A percentile compares a stretch with the other conserved stretches of the same genome.
phyloP scores from a whole-genome alignment of 768 basidiomycete species.

The Auricularia heimuer region DNA sequence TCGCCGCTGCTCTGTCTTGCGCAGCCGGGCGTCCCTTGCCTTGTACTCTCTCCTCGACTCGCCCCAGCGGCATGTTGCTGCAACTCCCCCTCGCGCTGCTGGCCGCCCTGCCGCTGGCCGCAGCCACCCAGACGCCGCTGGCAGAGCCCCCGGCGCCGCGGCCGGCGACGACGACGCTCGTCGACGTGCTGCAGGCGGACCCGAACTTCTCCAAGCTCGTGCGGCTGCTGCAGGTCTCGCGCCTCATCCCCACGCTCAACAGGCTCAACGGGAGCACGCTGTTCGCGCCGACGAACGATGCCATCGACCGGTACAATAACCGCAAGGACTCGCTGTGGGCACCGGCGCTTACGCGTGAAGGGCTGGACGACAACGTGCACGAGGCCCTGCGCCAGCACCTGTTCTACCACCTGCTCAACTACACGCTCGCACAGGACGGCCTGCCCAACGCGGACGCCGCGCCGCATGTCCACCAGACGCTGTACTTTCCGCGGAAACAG shows the following conservation, averaged over 20 bases:
- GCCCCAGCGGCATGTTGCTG: background rate
- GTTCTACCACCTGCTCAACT: constrained; percentile 90
- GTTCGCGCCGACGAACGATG: constrained; percentile 94
- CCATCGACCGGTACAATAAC: constrained; percentile 46
- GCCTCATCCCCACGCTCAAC: constrained; percentile 87
- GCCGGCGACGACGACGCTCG: constrained; percentile 45
- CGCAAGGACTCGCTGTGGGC: constrained; percentile 12
- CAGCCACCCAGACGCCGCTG: constrained; percentile 3
- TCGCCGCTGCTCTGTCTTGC: too few species aligned
- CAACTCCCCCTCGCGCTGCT: constrained; percentile 1
- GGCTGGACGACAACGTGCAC: constrained; percentile 66
- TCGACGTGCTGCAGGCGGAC: constrained; percentile 69
- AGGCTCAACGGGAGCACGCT: constrained; percentile 72
- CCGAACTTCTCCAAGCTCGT: constrained; percentile 71
- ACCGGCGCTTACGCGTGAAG: constrained; percentile 30
- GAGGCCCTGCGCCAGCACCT: constrained; percentile 81
- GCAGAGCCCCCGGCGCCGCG: background rate
- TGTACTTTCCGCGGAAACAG: constrained; percentile 58
- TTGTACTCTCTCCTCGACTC: too few species aligned
- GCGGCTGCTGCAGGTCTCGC: constrained; percentile 67
- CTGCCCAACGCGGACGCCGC: constrained; percentile 31
- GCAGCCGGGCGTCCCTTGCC: too few species aligned
- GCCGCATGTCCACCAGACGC: constrained; percentile 40
- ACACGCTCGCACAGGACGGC: constrained; percentile 41
- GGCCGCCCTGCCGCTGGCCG: background rate